These are phyloP conservation scores for Capronia americana DNA, from an alignment of 2,329 filamentous ascomycete species.

Conservation along the genomic window DNA sequence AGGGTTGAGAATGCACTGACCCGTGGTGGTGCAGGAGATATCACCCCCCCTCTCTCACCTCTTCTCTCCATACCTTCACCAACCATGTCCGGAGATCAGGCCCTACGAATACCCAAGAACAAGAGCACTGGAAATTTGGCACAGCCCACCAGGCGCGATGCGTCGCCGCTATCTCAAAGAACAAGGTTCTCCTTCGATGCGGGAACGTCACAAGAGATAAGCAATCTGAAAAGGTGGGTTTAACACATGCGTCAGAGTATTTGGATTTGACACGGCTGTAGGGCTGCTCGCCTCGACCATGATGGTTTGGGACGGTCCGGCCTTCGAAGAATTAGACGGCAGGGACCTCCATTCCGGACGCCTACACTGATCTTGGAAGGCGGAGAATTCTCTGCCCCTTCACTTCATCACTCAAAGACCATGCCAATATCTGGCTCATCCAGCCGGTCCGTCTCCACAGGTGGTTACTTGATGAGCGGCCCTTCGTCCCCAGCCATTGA, in stretches of 20 bases:
- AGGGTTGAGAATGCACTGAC: constrained; percentile 19
- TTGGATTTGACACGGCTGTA: constrained; percentile 46
- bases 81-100: constrained; percentile 25
- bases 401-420: constrained; percentile 70
- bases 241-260: constrained; percentile 30
- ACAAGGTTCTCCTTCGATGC: constrained; percentile 80
- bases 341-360: constrained; percentile 69
- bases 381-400: constrained; percentile 65
- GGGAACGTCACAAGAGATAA: constrained; percentile 69
- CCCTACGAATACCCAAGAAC: constrained; percentile 52
- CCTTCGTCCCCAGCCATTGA: constrained; percentile 76
- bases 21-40: constrained; percentile 24
- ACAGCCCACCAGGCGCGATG: constrained; percentile 51
- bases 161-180: constrained; percentile 65
- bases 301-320: constrained; percentile 85
- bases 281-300: constrained; percentile 84
- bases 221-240: constrained; percentile 74
- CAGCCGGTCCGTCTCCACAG: constrained; percentile 46
- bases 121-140: constrained; percentile 58
- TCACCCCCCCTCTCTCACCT: constrained; percentile 31
- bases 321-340: constrained; percentile 90
- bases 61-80: constrained; percentile 27
- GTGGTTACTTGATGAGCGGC: constrained; percentile 60
- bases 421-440: constrained; percentile 69
- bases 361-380: constrained; percentile 67